Conservation (phyloP, 1,284 basidiomycete species). For the Cryptococcus amylolentus region DNA sequence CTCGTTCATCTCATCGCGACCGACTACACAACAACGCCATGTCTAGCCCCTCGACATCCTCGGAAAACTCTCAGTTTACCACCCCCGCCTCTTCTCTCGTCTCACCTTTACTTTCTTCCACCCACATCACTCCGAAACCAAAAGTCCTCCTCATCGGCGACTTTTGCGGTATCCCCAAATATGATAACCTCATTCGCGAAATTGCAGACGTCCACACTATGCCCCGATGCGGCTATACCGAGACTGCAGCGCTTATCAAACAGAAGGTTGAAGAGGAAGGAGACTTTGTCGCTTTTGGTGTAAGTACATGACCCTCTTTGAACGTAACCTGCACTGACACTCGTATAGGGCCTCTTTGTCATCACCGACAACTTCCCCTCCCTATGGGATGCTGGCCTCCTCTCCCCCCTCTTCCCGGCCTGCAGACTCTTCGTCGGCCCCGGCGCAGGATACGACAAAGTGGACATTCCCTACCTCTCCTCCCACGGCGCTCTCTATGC, state of each 20-base stretch:
- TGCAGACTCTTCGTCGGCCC: conserved; percentile 24
- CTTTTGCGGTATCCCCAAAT: conserved; percentile 5
- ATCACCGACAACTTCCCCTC: conserved; percentile 19
- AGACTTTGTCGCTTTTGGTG: conserved; percentile 24
- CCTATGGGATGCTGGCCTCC: conserved; percentile 20
- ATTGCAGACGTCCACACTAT: conserved; percentile 16
- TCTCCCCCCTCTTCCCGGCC: conserved; percentile 18
- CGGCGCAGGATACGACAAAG: conserved; percentile 31
- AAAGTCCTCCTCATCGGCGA: conserved; percentile 17
- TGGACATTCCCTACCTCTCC: conserved; percentile 26
- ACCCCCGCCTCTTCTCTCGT: not conserved
- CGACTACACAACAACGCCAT: not conserved
- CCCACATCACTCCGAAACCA: conserved; percentile 1
- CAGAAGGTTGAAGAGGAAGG: conserved; percentile 17
- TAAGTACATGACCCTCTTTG: conserved; percentile 9
- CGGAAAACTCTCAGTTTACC: not conserved
- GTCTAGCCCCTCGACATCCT: not conserved
- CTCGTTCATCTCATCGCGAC: not conserved
- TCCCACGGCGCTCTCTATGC: conserved; percentile 29
- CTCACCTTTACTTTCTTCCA: not conserved
- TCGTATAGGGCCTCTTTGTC: conserved; percentile 18
- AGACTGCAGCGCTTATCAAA: conserved; percentile 10
- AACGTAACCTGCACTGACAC: not conserved
- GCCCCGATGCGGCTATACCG: conserved; percentile 11
- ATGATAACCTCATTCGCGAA: conserved; percentile 11